Conservation (phyloP, 2,329 filamentous ascomycete genomes). For the Alternaria viburni region DNA sequence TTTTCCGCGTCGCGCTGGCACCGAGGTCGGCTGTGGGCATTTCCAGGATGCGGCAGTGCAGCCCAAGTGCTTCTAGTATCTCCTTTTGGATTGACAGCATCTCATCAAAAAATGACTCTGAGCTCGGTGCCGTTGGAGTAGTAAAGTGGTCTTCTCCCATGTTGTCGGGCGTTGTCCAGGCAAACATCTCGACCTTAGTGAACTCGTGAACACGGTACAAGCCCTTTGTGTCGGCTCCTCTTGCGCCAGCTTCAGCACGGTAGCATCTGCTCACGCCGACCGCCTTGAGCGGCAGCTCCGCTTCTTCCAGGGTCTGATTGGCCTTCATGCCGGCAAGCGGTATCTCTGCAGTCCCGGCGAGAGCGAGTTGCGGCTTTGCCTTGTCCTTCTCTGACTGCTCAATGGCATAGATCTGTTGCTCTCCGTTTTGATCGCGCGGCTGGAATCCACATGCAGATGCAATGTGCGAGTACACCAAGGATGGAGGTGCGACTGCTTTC, state of each 20-base stretch:
- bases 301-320: constrained; percentile 68
- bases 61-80: constrained; percentile 75
- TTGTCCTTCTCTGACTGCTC: constrained; percentile 69
- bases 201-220: constrained; percentile 98
- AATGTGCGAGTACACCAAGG: constrained; percentile 90
- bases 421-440: constrained; percentile 85
- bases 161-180: constrained; percentile 74
- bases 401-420: constrained; percentile 89
- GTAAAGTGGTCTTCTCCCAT: constrained; percentile 41
- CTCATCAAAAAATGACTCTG: constrained; percentile 74
- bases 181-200: constrained; percentile 97
- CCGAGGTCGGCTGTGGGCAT: constrained; percentile 92
- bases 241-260: constrained; percentile 89
- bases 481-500: constrained; percentile 82
- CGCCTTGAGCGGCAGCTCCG: constrained; percentile 74
- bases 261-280: constrained; percentile 93
- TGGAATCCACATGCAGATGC: constrained; percentile 92
- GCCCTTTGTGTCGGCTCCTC: constrained; percentile 90
- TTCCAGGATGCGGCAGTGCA: constrained; percentile 87
- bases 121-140: constrained; percentile 43
- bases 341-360: constrained; percentile 93
- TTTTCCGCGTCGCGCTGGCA: constrained; percentile 83
- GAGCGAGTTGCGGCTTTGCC: constrained; percentile 69
- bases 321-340: constrained; percentile 91
- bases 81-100: constrained; percentile 87